A percentile compares a stretch with the other conserved stretches of the same genome.
These are phyloP conservation scores for Podospora pseudoanserina DNA, from an alignment of 495 filamentous ascomycete genomes.

Conservation along the genomic window DNA sequence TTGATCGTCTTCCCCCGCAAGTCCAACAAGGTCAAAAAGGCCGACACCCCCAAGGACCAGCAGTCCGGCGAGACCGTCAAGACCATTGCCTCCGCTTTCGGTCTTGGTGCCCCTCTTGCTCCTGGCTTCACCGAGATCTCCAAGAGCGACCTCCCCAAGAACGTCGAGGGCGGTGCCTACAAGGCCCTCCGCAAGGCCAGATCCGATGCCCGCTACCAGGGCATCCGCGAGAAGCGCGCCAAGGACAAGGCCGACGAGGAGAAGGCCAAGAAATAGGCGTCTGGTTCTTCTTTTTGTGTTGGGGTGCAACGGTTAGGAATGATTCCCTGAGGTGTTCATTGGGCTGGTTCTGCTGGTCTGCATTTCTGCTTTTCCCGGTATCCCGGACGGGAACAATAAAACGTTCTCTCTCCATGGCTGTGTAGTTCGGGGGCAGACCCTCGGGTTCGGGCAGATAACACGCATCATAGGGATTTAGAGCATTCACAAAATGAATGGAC, in stretches of 20 bases:
- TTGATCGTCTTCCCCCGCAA: slow-evolving; percentile 98
- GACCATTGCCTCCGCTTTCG: slow-evolving; percentile 56
- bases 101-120: slow-evolving; percentile 61
- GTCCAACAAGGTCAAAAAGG: slow-evolving; percentile 82
- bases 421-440: not conserved
- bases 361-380: slow-evolving; percentile 39
- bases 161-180: slow-evolving; percentile 76
- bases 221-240: slow-evolving; percentile 87
- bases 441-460: slow-evolving; percentile 12
- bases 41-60: slow-evolving; percentile 86
- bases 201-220: slow-evolving; percentile 74
- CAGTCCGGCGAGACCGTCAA: slow-evolving; percentile 63
- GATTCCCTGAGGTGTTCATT: slow-evolving; percentile 38
- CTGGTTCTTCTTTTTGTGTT: slow-evolving; percentile 13
- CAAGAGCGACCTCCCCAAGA: slow-evolving; percentile 72
- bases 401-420: not conserved
- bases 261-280: slow-evolving; percentile 81
- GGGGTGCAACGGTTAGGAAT: slow-evolving; percentile 25
- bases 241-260: slow-evolving; percentile 88
- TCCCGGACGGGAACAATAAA: slow-evolving; percentile 26
- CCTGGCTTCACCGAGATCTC: slow-evolving; percentile 70
- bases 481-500: slow-evolving; percentile 38
- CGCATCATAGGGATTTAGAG: slow-evolving; percentile 36
- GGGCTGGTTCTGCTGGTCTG: slow-evolving; percentile 41
- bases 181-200: slow-evolving; percentile 78